Base-by-base conservation (phyloP, 2,329 filamentous ascomycete species). In the Aspergillus versicolor region DNA sequence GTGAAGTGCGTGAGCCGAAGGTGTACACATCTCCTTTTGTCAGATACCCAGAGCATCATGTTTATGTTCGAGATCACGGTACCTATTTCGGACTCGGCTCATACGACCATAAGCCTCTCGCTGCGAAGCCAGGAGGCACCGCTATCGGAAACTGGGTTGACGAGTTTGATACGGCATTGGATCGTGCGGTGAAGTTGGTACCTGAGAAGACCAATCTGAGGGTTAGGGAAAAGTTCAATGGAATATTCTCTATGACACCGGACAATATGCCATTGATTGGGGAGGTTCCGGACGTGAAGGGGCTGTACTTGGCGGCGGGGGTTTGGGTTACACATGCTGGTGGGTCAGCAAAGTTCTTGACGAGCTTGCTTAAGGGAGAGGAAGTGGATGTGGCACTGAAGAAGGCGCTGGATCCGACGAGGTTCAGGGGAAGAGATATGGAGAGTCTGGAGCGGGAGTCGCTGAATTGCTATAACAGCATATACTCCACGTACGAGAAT, bases 281-380 rank as follows among this genome's bases (percentile, higher is more conserved):
- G 8, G 61, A 50, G 7, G 61, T 72, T 3, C 54, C 66, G 12
- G 62, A 51, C 1, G 27, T 63, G 1, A 19, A 61, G 1, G 70
- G 71, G 2, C 46, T 73, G 21, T 72, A 67, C 54, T 56, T 74
- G 17, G 68, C 67, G 5, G 70, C 69, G 5, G 71, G 69, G 1
- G 70, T 74, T 17, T 74, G 72, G 72, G 65, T 74, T 34, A 73
- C 72, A 0, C 69, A 71, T 59, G 72, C 70, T 27, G 71, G 70
- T 43, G 71, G 71, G 1, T 62, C 63, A 5, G 71, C 69, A 15
- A 68, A 64, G 30, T 57, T 74, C 17, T 41, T 65, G 43, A 45
- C 54, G 17, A 48, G 44, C 21, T 59, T 57, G 42, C 52, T 60
- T 15, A 55, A 56, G 42, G 61, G 60, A 11, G 53, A 65, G 19